Percentiles rank a stretch among this genome's conserved stretches.
phyloP scores from a whole-genome alignment of 495 filamentous ascomycete species.

The Aspergillus avenaceus region DNA sequence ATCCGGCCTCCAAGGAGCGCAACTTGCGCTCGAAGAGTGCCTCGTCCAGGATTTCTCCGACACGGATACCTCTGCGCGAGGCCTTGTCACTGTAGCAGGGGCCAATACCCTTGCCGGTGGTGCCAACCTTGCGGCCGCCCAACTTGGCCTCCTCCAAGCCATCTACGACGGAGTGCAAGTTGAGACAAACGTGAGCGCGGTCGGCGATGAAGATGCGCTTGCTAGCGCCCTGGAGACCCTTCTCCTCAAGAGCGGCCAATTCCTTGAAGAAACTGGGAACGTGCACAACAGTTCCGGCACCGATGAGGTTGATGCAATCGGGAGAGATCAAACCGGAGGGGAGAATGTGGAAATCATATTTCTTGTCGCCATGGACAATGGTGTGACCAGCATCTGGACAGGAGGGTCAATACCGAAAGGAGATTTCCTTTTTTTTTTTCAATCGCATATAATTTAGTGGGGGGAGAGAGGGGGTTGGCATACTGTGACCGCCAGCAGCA shows the following conservation, averaged over 20 bases:
- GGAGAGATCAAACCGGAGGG: constrained; percentile 74
- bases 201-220: constrained; percentile 74
- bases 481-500: constrained; percentile 67
- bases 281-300: constrained; percentile 80
- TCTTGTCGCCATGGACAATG: constrained; percentile 56
- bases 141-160: constrained; percentile 76
- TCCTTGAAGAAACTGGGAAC: constrained; percentile 87
- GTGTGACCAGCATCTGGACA: constrained; percentile 49
- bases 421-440: no score
- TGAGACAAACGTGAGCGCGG: constrained; percentile 78
- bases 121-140: constrained; percentile 58
- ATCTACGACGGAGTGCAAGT: constrained; percentile 78
- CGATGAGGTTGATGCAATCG: constrained; percentile 75
- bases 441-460: neutral
- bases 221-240: constrained; percentile 63
- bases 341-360: constrained; percentile 70
- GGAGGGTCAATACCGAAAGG: neutral
- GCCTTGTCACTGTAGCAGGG: constrained; percentile 83
- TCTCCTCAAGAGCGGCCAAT: constrained; percentile 61
- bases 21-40: constrained; percentile 70
- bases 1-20: constrained; percentile 58
- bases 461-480: constrained; percentile 15
- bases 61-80: constrained; percentile 65
- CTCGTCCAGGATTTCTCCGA: constrained; percentile 73
- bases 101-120: constrained; percentile 64